Base-by-base conservation (phyloP, 78 protist species). In the Polysphondylium violaceum region DNA sequence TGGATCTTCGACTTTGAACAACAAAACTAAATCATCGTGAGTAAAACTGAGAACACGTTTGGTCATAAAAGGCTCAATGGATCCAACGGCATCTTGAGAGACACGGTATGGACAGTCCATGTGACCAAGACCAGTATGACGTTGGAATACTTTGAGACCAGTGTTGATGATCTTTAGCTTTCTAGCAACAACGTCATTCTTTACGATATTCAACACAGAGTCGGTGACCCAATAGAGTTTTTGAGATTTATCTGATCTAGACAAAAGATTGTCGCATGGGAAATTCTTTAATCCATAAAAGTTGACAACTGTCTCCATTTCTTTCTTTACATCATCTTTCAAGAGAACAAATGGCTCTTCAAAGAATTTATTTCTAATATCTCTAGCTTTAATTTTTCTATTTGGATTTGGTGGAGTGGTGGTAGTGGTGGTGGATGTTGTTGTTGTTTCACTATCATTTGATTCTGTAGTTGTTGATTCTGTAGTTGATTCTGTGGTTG, bases 221-320 rank as follows among this genome's bases (percentile, higher is more conserved):
- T 71, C 44, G 12, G 89, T 59, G 25, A 74, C 95, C 41, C 76
- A 51, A 47, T 76, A 64, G 19, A 92, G 16, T n/a, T 68, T 63
- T 17, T 36, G 51, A 5, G 64, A 47, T 19, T 85, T 74, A 8
- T 92, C 75, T 3, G 79, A 50, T 12, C 95, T 12, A 9, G 85
- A 61, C 83, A 93, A 63, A 14, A 93, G 27, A 16, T 85, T 35
- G 29, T 51, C 60, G 5, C 55, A 29, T 53, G 88, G 96, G 81
- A 93, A 93, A 0, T 74, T 67, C 1, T 35, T 64, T 21, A 93
- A 25, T 16, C 96, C 96, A 69, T 93, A 93, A 56, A 71, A 93
- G 11, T 53, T 44, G 7, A 8, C 38, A 53, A 27, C 87, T 0
- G 11, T 7, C 2, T 68, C 76, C 38, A 92, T 17, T 23, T 63